Base-by-base conservation (phyloP, 768 basidiomycete species). In the Suillus paluster region DNA sequence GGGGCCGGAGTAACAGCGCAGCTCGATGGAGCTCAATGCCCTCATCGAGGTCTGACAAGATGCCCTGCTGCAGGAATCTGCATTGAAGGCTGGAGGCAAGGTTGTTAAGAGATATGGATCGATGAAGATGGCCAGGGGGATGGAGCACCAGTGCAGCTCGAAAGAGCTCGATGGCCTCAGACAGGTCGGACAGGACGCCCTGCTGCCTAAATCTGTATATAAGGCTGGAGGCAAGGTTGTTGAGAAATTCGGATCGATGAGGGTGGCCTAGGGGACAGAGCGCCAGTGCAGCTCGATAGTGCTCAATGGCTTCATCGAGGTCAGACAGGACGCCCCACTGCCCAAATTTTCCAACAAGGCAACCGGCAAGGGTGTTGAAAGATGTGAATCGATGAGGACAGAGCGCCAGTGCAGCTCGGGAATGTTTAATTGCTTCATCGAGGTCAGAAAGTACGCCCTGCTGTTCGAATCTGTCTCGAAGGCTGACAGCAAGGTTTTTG, bases 221-320 rank as follows among this genome's bases (percentile, higher is more conserved):
- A 34, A 52, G 49, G 10, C 21, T 14, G 14, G 11, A 23, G 10
- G 61, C 67, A 56, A 68, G 67, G 30, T 59, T 62, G 59, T 57
- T 54, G 30, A 68, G 64, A 10, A 63, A 63, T 14, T 4, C 60
- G 9, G 38, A 57, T 34, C 67, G 64, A 44, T 46, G 14, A 27
- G 67, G 59, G 39, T 68, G 63, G 23, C 60, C 25, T 12, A 44
- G 30, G 5, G 30, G 3, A 30, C 10, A 45, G 10, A 67, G 65
- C 10, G n/a, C 39, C 33, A 67, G 59, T 7, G 66, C 66, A 53
- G 57, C 66, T 12, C 64, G 60, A 34, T 53, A 36, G 19, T 50
- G 49, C 23, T 45, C 19, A 41, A 68, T 67, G 33, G 60, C 57
- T n/a, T 67, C 62, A 30, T 63, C 57, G 8, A 66, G 41, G 42